A percentile compares a stretch with the other conserved stretches of the same genome.
phyloP scores from a whole-genome alignment of 768 basidiomycete genomes.

The Terana coerulea region DNA sequence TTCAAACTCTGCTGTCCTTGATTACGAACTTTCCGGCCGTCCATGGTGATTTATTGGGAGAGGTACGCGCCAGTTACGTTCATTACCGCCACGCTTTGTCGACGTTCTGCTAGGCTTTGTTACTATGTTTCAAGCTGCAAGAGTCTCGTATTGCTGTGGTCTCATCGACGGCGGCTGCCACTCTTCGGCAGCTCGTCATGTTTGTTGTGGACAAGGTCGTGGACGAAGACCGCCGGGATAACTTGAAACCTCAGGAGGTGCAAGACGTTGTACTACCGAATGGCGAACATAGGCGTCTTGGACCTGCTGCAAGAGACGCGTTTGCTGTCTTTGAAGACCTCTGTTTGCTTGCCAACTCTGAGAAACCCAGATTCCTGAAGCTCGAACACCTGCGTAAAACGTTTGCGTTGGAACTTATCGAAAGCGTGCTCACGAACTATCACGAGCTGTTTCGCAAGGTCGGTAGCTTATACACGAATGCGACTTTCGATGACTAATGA shows the following conservation, averaged over 20 bases:
- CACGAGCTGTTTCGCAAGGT: slow-evolving; percentile 83
- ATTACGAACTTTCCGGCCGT: slow-evolving; percentile 85
- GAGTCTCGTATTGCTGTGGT: slow-evolving; percentile 96
- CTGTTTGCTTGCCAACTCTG: slow-evolving; percentile 80
- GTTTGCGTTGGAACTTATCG: slow-evolving; percentile 94
- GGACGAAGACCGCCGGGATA: slow-evolving; percentile 58
- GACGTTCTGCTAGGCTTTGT: slow-evolving; percentile 56
- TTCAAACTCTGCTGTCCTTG: slow-evolving; percentile 88
- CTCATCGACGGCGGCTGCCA: slow-evolving; percentile 95
- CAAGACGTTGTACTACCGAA: slow-evolving; percentile 61
- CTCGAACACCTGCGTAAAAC: slow-evolving; percentile 85
- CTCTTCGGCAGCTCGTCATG: slow-evolving; percentile 94
- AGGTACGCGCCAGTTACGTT: slow-evolving; percentile 50
- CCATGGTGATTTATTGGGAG: slow-evolving; percentile 74
- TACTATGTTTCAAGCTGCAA: slow-evolving; percentile 94
- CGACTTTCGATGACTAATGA: background rate
- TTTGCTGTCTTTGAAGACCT: slow-evolving; percentile 91
- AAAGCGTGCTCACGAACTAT: slow-evolving; percentile 93
- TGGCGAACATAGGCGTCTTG: slow-evolving; percentile 57
- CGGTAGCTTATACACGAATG: background rate
- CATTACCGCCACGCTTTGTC: background rate
- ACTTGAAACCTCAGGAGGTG: slow-evolving; percentile 27
- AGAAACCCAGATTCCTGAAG: slow-evolving; percentile 77
- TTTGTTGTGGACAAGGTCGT: slow-evolving; percentile 95
- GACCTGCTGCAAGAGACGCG: slow-evolving; percentile 78